Evolutionary conservation across 1,139 yeast genomes (phyloP).

Genomic region (Kodamaea fungicola): DNA sequence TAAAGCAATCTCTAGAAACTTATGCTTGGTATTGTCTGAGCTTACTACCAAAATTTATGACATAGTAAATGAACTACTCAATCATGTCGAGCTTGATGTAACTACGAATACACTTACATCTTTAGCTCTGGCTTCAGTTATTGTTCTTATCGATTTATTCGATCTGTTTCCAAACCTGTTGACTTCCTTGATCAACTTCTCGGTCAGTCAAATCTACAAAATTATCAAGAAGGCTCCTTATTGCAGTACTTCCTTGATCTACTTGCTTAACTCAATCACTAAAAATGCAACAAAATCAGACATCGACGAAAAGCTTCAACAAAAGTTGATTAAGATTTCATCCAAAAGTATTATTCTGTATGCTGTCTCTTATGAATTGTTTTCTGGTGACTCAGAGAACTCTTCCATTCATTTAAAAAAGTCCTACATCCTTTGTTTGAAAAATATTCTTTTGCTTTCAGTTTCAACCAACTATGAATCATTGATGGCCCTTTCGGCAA

Average conservation of each 20-base stretch:
- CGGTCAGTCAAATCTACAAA: conserved; percentile 37
- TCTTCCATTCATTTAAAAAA: conserved; percentile 27
- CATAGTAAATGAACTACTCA: conserved; percentile 34
- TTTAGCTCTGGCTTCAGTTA: conserved; percentile 24
- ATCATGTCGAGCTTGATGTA: conserved; percentile 20
- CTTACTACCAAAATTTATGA: conserved; percentile 40
- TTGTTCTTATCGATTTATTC: conserved; percentile 37
- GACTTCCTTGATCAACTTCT: conserved; percentile 34
- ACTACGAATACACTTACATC: conserved; percentile 13
- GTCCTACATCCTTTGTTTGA: conserved; percentile 32
- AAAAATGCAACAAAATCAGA: conserved; percentile 39
- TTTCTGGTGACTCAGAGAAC: conserved; percentile 12
- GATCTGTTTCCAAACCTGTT: conserved; percentile 38
- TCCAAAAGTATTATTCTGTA: conserved; percentile 23
- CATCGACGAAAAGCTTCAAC: conserved; percentile 39
- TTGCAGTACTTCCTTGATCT: conserved; percentile 28
- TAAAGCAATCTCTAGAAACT: conserved; percentile 30
- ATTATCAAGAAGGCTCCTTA: conserved; percentile 34
- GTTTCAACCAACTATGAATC: conserved; percentile 38
- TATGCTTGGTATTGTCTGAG: conserved; percentile 26
- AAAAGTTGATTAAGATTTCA: conserved; percentile 33
- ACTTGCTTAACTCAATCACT: conserved; percentile 31
- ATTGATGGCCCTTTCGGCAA: conserved; percentile 30
- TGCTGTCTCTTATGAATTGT: conserved; percentile 18
- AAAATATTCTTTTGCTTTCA: conserved; percentile 31